These are phyloP conservation scores for Brachypodium distachyon DNA, from an alignment of 202 grass and related monocot species.

Conservation along the genomic window DNA sequence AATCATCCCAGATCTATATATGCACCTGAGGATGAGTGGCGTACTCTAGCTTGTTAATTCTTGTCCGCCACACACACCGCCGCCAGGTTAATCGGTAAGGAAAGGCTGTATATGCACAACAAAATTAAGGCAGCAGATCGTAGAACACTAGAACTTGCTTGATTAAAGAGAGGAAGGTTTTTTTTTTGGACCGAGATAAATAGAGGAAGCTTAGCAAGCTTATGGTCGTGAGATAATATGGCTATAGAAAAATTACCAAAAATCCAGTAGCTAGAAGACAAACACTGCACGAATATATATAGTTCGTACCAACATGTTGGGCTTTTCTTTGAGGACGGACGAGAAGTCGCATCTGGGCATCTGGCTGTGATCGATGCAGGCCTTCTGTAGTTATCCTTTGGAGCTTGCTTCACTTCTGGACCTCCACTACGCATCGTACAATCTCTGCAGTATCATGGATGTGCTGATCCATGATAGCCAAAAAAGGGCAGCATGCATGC, in stretches of 20 bases:
- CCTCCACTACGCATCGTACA: background rate
- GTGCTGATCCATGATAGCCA: background rate
- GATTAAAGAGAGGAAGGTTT: too few species aligned
- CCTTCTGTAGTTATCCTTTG: background rate
- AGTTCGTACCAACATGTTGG: background rate
- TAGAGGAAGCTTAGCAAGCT: too few species aligned
- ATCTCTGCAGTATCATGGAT: background rate
- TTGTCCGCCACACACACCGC: background rate
- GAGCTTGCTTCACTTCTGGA: background rate
- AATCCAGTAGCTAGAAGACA: background rate
- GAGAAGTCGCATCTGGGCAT: background rate
- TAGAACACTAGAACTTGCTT: too few species aligned
- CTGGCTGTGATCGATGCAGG: too few species aligned
- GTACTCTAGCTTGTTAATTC: background rate
- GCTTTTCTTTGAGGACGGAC: background rate
- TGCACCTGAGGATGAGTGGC: background rate
- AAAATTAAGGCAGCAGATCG: background rate
- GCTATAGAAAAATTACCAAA: too few species aligned
- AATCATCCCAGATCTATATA: background rate
- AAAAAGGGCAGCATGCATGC: background rate
- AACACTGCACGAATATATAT: too few species aligned
- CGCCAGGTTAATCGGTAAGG: background rate
- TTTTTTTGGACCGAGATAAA: too few species aligned
- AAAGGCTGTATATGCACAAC: background rate
- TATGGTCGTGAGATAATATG: too few species aligned